Evolutionary conservation across 805 yeast species (phyloP).

Genomic region (Saccharomycopsis sp.): DNA sequence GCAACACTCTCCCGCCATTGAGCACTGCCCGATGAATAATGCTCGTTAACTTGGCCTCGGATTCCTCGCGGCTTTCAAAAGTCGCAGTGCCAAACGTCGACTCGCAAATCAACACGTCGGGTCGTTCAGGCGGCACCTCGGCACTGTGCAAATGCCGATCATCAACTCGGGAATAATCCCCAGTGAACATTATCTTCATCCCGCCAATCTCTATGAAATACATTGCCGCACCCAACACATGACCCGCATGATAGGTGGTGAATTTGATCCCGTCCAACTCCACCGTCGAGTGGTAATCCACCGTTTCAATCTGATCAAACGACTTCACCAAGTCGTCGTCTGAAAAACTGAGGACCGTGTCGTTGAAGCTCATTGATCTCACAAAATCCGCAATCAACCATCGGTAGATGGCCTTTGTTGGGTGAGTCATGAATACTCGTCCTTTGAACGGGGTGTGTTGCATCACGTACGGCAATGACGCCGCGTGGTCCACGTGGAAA

Average conservation of each 20-base stretch:
- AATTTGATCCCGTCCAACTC: conserved; percentile 91
- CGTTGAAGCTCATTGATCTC: conserved; percentile 51
- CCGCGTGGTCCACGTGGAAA: conserved; percentile 97
- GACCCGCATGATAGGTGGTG: conserved; percentile 99
- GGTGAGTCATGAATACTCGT: conserved; percentile 97
- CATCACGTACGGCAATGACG: conserved; percentile 96
- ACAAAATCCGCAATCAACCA: conserved; percentile 95
- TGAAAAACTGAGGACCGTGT: conserved; percentile 52
- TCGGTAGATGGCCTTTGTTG: conserved; percentile 94
- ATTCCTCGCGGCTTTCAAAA: conserved; percentile 80
- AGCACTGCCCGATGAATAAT: conserved; percentile 73
- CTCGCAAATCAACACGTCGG: conserved; percentile 87
- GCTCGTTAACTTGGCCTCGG: conserved; percentile 73
- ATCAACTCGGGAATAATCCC: conserved; percentile 93
- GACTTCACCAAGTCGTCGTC: conserved; percentile 86
- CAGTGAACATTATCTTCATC: conserved; percentile 79
- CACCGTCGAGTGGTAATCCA: conserved; percentile 91
- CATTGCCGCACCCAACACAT: conserved; percentile 98
- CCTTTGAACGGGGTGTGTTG: conserved; percentile 93
- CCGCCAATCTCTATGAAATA: conserved; percentile 93
- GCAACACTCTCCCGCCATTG: conserved; percentile 83
- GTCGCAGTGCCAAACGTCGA: conserved; percentile 98
- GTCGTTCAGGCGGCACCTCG: conserved; percentile 80
- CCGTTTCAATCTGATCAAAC: conserved; percentile 83
- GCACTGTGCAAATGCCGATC: conserved; percentile 94